Evolutionary conservation across 208 protist genomes (phyloP), one percentile per base, ranked within the genome.

Genomic region (Phytomonas sp.): DNA sequence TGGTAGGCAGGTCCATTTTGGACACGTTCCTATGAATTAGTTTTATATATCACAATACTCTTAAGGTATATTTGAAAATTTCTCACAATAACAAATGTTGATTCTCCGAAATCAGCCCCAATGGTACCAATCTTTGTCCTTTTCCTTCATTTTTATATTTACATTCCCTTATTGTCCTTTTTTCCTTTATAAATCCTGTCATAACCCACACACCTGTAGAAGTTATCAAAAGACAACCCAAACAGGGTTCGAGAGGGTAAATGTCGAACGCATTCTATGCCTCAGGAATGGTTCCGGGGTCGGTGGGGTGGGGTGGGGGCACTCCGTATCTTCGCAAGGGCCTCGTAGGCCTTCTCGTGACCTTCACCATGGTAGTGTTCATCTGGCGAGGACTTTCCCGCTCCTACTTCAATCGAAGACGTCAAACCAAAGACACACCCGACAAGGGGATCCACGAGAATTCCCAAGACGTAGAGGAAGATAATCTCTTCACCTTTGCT

Each of bases 71-170:
- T 19, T 16, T 49, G 4, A 49, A 49, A 23, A 23, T 49, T 49
- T 19, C 6, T 23, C 1, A 23, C 40, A 49, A 49, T 12, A 49
- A 12, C 14, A 49, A 49, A 49, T 49, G 40, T 12, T 49, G 40
- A 49, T 49, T 49, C 40, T 49, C 12, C 3, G 12, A 23, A 49
- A 49, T 49, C 34, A 11, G 1, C 64, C 42, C 12, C 7, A 12
- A 12, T 49, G 40, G 19, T 12, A 68, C 37, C 34, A 72, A 49
- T 19, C 12, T 16, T 16, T 49, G 29, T 45, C 37, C 23, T 69
- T n/a, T 33, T 37, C 23, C 34, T 42, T 65, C 42, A 63, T 8
- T 37, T 67, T 37, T 42, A 64, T n/a, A 23, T 62, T 29, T 70
- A n/a, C 33, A 30, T 23, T 66, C 23, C 30, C 34, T 34, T 11